Evolutionary conservation across 148 eudicot species (phyloP).

Genomic region (Rhododendron henanense): DNA sequence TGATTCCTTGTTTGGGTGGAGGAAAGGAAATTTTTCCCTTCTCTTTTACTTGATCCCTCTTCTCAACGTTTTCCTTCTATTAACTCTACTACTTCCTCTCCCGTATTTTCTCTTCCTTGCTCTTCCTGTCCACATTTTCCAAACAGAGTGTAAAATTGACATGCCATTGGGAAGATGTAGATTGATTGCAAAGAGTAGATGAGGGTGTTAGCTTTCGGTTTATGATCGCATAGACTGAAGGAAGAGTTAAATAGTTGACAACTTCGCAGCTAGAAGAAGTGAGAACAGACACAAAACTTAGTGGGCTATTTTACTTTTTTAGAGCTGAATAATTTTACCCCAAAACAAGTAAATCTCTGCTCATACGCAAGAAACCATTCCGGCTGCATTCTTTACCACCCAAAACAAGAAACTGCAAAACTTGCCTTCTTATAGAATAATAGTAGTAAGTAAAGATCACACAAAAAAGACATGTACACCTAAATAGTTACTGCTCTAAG

Average conservation of each 20-base stretch:
- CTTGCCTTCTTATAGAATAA: neutral
- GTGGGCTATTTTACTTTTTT: no score
- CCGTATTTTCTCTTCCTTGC: neutral
- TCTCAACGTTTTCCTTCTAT: neutral
- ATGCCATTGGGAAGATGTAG: neutral
- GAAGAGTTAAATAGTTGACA: neutral
- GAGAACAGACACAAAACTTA: neutral
- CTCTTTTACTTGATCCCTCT: neutral
- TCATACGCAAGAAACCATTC: neutral
- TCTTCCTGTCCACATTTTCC: neutral
- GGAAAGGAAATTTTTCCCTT: neutral
- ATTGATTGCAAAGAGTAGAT: neutral
- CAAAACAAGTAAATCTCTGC: neutral
- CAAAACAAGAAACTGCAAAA: conserved; percentile 16
- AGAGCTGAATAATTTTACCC: neutral
- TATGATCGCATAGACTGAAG: no score
- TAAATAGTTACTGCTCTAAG: neutral
- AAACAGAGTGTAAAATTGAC: neutral
- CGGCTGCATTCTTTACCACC: neutral
- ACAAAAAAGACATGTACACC: neutral
- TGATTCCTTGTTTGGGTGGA: neutral
- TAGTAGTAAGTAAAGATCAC: neutral
- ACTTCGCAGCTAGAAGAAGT: neutral
- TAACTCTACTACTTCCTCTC: neutral
- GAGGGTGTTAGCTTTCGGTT: neutral